Percentiles rank a stretch among this genome's conserved stretches.
Conservation (phyloP, 345 rosid species). For the Euclidium syriacum region DNA sequence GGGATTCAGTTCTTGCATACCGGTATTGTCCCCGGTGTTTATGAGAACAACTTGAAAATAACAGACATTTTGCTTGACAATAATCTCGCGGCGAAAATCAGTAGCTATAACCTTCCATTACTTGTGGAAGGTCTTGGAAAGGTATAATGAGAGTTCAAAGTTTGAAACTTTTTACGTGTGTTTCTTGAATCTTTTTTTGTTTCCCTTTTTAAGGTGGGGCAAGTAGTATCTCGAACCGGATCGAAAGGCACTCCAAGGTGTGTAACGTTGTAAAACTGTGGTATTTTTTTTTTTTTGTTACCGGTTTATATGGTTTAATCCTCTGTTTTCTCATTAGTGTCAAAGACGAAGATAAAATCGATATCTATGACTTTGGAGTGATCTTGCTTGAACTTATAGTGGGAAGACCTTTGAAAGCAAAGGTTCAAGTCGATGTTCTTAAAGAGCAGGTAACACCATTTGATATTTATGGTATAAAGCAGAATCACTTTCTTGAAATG, state of each 20-base stretch:
- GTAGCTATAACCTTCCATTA: constrained; percentile 82
- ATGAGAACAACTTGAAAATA: constrained; percentile 68
- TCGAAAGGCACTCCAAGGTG: constrained; percentile 53
- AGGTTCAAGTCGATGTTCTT: constrained; percentile 46
- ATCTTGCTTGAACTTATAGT: constrained; percentile 79
- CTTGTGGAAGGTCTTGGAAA: constrained; percentile 56
- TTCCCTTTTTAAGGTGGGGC: constrained; percentile 44
- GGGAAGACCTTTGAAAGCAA: constrained; percentile 55
- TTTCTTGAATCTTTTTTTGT: constrained; percentile 6
- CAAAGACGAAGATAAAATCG: constrained; percentile 48
- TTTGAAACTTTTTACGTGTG: not conserved
- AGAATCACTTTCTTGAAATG: no score
- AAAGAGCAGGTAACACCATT: constrained; percentile 50
- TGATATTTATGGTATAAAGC: not conserved
- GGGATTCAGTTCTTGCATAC: constrained; percentile 92
- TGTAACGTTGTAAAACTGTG: not conserved
- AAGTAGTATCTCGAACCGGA: constrained; percentile 37
- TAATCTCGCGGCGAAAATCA: constrained; percentile 68
- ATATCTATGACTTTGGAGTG: constrained; percentile 73
- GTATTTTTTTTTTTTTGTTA: not conserved
- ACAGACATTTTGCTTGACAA: constrained; percentile 84
- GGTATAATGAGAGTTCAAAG: constrained; percentile 41
- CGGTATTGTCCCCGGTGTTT: constrained; percentile 80
- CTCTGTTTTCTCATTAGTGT: constrained; percentile 37
- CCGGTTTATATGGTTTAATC: not conserved